Evolutionary conservation across 2,329 filamentous ascomycete genomes (phyloP).

Genomic region (Trichoderma endophyticum): DNA sequence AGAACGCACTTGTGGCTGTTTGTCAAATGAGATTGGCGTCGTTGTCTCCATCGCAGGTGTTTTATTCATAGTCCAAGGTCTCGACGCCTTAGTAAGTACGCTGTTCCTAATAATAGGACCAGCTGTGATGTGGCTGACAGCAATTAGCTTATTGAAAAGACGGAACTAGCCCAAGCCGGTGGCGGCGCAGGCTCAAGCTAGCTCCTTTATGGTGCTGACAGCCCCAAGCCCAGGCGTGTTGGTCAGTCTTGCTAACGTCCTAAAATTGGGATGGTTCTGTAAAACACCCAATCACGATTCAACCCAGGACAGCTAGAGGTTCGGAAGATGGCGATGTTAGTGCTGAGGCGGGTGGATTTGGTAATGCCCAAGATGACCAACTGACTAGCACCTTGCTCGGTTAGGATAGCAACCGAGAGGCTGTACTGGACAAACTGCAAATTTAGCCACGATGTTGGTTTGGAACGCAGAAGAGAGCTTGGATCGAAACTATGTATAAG

Average conservation of each 20-base stretch:
- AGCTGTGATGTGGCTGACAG: slow-evolving; percentile 1
- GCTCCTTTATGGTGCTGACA: slow-evolving; percentile 8
- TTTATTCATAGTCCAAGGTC: slow-evolving; percentile 7
- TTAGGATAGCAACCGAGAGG: slow-evolving; percentile 2
- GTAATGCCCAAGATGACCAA: background rate
- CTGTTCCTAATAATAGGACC: slow-evolving; percentile 12
- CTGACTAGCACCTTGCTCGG: background rate
- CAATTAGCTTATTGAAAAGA: background rate
- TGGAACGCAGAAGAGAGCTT: background rate
- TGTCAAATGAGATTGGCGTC: background rate
- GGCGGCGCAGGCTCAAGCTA: slow-evolving; percentile 8
- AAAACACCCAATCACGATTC: background rate
- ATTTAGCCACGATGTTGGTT: background rate
- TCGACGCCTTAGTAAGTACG: background rate
- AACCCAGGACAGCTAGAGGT: background rate
- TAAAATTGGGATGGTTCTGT: background rate
- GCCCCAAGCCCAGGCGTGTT: background rate
- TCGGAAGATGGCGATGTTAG: slow-evolving; percentile 9
- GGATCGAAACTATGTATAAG: background rate
- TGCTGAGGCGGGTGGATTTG: slow-evolving; percentile 8
- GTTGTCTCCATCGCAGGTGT: background rate
- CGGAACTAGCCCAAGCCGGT: slow-evolving; percentile 2
- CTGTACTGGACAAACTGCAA: slow-evolving; percentile 1
- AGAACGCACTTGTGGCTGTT: background rate
- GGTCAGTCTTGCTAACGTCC: background rate